These are phyloP conservation scores for Arbutus unedo DNA, from an alignment of 148 eudicot species.

Conservation along the genomic window DNA sequence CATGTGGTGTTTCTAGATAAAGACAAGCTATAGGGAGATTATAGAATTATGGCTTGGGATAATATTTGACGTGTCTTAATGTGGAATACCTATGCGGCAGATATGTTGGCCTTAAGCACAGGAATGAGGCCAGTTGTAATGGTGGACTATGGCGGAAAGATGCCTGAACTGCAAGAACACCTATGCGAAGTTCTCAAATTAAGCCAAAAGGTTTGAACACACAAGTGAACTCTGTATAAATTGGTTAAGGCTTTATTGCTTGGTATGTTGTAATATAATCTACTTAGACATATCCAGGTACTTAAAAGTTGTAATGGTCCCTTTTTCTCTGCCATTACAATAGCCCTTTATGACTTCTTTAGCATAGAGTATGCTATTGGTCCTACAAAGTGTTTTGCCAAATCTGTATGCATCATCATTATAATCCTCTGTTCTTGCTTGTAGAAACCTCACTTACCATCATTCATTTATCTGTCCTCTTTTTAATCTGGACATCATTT, in stretches of 20 bases:
- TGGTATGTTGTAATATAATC: neutral
- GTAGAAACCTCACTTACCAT: neutral
- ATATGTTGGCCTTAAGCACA: conserved; percentile 77
- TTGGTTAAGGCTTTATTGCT: neutral
- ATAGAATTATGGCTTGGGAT: neutral
- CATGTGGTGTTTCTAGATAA: neutral
- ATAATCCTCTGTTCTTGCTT: neutral
- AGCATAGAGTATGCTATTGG: neutral
- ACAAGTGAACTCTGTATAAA: neutral
- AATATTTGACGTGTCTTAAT: neutral
- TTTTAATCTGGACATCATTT: neutral
- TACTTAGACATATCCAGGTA: neutral
- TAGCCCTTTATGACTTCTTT: neutral
- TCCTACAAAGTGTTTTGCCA: neutral
- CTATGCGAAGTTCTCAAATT: conserved; percentile 53
- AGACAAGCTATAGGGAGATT: neutral
- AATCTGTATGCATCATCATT: neutral
- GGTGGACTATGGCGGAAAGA: conserved; percentile 99
- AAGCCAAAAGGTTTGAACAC: conserved; percentile 54
- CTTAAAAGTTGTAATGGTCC: neutral
- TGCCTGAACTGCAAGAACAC: conserved; percentile 79
- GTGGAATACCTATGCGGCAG: conserved; percentile 31
- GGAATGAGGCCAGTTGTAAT: conserved; percentile 89
- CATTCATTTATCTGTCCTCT: too few relatives aligned
- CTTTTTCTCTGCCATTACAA: neutral